These are phyloP conservation scores for Leishmania aethiopica DNA, from an alignment of 208 protist genomes.

Conservation along the genomic window DNA sequence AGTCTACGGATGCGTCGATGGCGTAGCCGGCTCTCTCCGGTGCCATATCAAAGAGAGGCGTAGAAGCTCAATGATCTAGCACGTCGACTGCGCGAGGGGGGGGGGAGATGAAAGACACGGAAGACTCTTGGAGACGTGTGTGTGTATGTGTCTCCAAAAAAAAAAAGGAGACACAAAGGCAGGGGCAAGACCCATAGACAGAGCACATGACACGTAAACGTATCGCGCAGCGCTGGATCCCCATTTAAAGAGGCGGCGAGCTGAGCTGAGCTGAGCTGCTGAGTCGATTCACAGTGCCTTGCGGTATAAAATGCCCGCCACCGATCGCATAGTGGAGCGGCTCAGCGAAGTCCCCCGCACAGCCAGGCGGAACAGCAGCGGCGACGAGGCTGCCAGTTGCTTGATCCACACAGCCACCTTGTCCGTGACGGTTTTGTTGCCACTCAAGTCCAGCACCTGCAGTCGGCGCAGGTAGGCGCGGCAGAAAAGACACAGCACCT, in stretches of 20 bases:
- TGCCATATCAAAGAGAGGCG: not conserved
- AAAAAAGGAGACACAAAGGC: not conserved
- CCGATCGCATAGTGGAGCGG: constrained; percentile 1
- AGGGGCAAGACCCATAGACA: not conserved
- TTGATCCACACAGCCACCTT: constrained; percentile 21
- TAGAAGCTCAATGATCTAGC: not conserved
- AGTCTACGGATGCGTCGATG: not conserved
- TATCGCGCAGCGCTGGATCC: not conserved
- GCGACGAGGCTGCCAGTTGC: constrained; percentile 21
- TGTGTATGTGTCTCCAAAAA: not conserved
- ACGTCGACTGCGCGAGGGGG: not conserved
- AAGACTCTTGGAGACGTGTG: not conserved
- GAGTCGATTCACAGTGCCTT: constrained; percentile 8
- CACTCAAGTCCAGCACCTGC: constrained; percentile 32
- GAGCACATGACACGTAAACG: not conserved
- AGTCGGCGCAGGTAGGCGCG: constrained; percentile 44
- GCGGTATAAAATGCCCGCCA: constrained; percentile 13
- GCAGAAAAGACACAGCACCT: constrained; percentile 43
- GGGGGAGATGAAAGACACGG: not conserved
- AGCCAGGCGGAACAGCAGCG: constrained; percentile 21
- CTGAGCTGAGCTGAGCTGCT: not conserved
- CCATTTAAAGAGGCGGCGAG: not conserved
- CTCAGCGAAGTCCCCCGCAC: constrained; percentile 28
- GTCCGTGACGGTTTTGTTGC: constrained; percentile 32
- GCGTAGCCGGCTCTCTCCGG: not conserved